Evolutionary conservation across 192 early-diverging fungal genomes (phyloP).

Genomic region (Coemansia sp.): DNA sequence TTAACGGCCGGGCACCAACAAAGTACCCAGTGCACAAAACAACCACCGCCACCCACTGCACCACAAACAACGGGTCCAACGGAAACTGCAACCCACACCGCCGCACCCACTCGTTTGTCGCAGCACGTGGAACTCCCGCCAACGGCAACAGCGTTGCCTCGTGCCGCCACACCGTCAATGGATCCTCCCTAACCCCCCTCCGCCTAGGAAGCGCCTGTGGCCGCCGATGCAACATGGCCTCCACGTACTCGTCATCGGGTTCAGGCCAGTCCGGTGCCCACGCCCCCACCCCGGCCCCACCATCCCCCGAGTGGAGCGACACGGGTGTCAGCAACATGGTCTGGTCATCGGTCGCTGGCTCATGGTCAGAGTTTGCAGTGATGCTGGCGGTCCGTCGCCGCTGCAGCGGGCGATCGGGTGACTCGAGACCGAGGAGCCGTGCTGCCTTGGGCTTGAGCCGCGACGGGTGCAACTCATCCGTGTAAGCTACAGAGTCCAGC

Average conservation of each 20-base stretch:
- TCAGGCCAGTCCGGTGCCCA: conserved; percentile 40
- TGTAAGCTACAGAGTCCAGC: too few species aligned
- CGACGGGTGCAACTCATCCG: background rate
- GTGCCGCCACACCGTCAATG: conserved; percentile 22
- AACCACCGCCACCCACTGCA: conserved; percentile 27
- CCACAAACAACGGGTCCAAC: conserved; percentile 40
- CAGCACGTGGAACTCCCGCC: conserved; percentile 26
- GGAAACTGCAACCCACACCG: conserved; percentile 40
- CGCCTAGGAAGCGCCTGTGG: background rate
- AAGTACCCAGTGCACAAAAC: conserved; percentile 17
- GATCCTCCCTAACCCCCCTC: conserved; percentile 4
- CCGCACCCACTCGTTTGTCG: conserved; percentile 36
- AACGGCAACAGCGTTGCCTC: conserved; percentile 4
- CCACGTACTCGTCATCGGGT: conserved; percentile 25
- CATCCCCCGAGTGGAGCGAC: conserved; percentile 7
- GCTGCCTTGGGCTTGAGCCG: conserved; percentile 35
- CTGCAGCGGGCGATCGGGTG: background rate
- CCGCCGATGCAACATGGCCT: conserved; percentile 15
- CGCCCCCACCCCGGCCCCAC: background rate
- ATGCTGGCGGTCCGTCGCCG: background rate
- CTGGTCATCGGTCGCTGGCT: background rate
- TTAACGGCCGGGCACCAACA: conserved; percentile 15
- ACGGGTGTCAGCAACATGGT: conserved; percentile 8
- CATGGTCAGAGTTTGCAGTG: background rate
- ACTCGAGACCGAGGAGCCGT: conserved; percentile 24